Evolutionary conservation across 225 moss, liverwort and hornwort species (phyloP).

Genomic region (Lunularia cruciata): DNA sequence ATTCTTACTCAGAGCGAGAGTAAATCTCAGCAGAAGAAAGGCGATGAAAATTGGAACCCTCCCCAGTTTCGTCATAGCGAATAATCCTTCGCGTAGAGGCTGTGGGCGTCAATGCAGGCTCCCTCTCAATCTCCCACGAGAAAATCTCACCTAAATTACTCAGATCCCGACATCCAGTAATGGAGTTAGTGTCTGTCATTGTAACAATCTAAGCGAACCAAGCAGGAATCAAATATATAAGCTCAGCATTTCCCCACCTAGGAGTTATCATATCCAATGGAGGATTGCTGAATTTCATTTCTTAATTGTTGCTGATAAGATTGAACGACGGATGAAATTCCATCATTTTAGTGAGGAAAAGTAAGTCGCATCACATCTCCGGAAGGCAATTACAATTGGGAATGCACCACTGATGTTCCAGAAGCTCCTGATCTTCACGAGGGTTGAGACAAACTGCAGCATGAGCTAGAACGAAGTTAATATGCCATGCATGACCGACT

Average conservation of each 20-base stretch:
- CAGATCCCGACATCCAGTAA: neutral
- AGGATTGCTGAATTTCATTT: no score
- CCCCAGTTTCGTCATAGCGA: constrained; percentile 24
- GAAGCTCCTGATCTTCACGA: no score
- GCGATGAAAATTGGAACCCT: constrained; percentile 20
- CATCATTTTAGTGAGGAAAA: no score
- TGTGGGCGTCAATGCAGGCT: neutral
- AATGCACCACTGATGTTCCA: no score
- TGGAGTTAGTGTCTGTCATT: neutral
- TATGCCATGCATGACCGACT: no score
- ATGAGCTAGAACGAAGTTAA: neutral
- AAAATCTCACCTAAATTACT: constrained; percentile 1
- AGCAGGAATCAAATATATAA: no score
- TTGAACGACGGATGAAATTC: no score
- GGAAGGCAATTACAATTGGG: no score
- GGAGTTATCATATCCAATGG: neutral
- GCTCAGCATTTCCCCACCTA: neutral
- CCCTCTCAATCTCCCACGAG: neutral
- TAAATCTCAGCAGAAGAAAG: constrained; percentile 31
- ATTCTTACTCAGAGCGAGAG: constrained; percentile 13
- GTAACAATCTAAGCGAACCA: no score
- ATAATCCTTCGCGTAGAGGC: neutral
- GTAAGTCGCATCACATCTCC: no score
- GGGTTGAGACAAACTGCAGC: no score
- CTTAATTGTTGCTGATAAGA: no score